Evolutionary conservation across 345 rosid genomes (phyloP), one percentile per base, ranked within the genome.

Genomic region (Gossypium australe): DNA sequence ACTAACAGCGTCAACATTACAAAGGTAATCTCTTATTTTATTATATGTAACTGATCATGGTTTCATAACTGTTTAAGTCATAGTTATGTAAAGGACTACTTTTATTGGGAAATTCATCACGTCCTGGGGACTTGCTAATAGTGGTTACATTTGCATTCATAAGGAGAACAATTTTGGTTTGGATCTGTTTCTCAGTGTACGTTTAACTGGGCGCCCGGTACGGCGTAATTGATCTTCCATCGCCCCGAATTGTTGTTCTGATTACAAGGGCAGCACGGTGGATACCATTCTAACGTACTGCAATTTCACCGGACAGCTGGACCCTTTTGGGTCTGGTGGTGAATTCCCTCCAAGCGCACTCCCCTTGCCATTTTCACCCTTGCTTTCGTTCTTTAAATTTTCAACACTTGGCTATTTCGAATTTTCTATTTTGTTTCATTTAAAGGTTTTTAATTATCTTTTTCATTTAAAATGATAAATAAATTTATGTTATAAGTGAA

Each of bases 1-100:
- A 85, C 95, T 11, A 80, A 88, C 71, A 94, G 98, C 74, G 88
- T 86, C 76, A 87, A 87, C 47, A 86, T 92, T 78, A 69, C 97
- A 48, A 94, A 94, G 92, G 98, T 64, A 48, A 48, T 61, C 59
- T 67, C 48, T 53, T 67, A 9, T 13, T 70, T 34, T 62, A 14
- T 51, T 57, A 20, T 9, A 16, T 47, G 29, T 17, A 17, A 16
- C 64, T 44, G 7, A 16, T 38, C 57, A 59, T 73, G 55, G 44
- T 72, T 58, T 56, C 49, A 7, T 41, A 20, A 4, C 18, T 9
- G 9, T 47, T 58, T 72, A 27, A 51, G 27, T 17, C 59, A 27
- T 27, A 27, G 18, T 49, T 25, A 9, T 68, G 29, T 16, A 51
- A 4, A 17, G 24, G 68, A 3, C 27, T 9, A 13, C 18, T 64